Percentiles rank a stretch among this genome's conserved stretches.
Evolutionary conservation across 2,329 filamentous ascomycete genomes (phyloP).

Genomic region (Pseudogymnoascus sp.): DNA sequence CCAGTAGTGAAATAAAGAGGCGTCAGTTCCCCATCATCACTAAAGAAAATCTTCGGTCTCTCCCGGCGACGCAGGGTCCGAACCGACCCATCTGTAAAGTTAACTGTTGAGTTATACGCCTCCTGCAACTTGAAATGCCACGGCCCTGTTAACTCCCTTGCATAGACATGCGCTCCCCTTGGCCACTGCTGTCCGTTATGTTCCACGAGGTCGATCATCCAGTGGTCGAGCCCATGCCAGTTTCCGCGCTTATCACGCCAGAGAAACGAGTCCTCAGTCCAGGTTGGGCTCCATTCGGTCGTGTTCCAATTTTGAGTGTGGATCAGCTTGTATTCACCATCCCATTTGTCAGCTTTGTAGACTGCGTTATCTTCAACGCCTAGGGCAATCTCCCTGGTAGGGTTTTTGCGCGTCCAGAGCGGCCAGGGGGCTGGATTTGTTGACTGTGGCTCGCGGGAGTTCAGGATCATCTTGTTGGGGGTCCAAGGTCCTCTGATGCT

Average conservation of each 20-base stretch:
- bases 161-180: constrained; percentile 28
- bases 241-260: constrained; percentile 32
- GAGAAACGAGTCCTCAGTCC: constrained; percentile 30
- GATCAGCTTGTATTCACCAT: constrained; percentile 22
- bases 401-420: constrained; percentile 27
- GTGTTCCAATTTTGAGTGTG: constrained; percentile 9
- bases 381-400: constrained; percentile 27
- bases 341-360: constrained; percentile 26
- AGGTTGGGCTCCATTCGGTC: constrained; percentile 12
- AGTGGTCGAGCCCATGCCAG: constrained; percentile 31
- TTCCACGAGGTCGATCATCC: constrained; percentile 22
- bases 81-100: constrained; percentile 35
- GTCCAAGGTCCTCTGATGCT: constrained; percentile 5
- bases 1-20: constrained; percentile 41
- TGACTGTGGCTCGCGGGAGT: constrained; percentile 13
- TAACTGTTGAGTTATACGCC: constrained; percentile 22
- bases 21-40: constrained; percentile 37
- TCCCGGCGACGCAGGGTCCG: constrained; percentile 38
- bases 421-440: constrained; percentile 39
- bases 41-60: constrained; percentile 42
- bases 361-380: constrained; percentile 32
- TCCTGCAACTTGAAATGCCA: constrained; percentile 30
- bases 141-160: constrained; percentile 23
- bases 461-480: constrained; percentile 15
- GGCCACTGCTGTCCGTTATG: constrained; percentile 27